Base-by-base conservation (phyloP, 2,329 filamentous ascomycete species). In the Plenodomus biglobosus region DNA sequence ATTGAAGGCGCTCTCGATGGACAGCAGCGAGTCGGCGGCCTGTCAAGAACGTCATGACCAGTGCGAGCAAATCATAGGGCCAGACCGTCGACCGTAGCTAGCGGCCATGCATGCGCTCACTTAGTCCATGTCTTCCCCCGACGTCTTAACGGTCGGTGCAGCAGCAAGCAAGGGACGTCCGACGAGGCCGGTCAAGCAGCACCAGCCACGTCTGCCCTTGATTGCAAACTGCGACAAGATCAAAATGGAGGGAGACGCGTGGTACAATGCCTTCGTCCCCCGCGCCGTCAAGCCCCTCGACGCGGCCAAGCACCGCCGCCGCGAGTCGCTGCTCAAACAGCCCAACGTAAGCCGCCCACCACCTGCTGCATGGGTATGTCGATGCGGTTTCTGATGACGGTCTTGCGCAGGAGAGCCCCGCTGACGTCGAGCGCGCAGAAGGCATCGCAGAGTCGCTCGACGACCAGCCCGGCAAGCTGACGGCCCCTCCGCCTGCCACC, bases 221-320 rank as follows among this genome's bases (percentile, higher is more conserved):
- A n/a, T n/a, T n/a, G n/a, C n/a, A n/a, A n/a, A n/a, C n/a, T n/a
- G n/a, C n/a, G n/a, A n/a, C n/a, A n/a, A n/a, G n/a, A n/a, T 24
- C 45, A 58, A 3, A 59, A 91, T 90, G 87, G 88, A 92, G 73
- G 61, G 56, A 49, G 88, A 92, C 72, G 85, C 87, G 22, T 92
- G 88, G 88, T 90, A 92, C 75, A 89, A 72, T 62, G 72, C 81
- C 68, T 86, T 90, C 66, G 83, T 88, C 56, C 82, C 87, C 20
- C 83, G 86, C 46, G 73, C 81, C 44, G 75, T 80, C 48, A 74
- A 79, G 55, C 48, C 55, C 37, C 52, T 46, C 21, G 52, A 56
- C 19, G 50, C 50, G 48, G 46, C 32, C 35, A 80, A 79, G 42
- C 87, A 88, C 65, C 81, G 80, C 56, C 83, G 88, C 50, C 84